These are phyloP conservation scores for Aspergillus vadensis DNA, from an alignment of 2,329 filamentous ascomycete species.

Conservation along the genomic window DNA sequence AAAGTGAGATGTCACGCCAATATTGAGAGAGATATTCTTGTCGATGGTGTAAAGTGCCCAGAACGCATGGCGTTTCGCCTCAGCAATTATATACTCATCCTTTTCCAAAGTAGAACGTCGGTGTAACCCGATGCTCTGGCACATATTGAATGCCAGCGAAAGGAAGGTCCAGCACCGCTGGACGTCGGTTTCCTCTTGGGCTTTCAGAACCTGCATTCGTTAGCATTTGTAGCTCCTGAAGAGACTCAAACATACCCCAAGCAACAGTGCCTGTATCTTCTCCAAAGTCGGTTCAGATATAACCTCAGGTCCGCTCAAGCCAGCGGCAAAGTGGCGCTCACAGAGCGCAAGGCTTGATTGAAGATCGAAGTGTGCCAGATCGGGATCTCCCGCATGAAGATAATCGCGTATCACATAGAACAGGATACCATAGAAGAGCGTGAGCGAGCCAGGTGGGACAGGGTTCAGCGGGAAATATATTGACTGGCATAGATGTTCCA, in stretches of 20 bases:
- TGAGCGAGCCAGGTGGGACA: conserved; percentile 22
- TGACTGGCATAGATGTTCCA: conserved; percentile 25
- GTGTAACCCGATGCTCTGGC: conserved; percentile 25
- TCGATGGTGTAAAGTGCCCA: conserved; percentile 31
- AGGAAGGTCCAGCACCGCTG: conserved; percentile 30
- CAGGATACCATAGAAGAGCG: conserved; percentile 27
- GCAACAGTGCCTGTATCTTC: conserved; percentile 26
- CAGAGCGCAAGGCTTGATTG: conserved; percentile 18
- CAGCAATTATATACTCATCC: conserved; percentile 18
- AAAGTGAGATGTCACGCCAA: conserved; percentile 28
- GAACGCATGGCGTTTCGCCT: conserved; percentile 28
- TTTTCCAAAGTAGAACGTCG: conserved; percentile 19
- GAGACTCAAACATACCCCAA: conserved; percentile 18
- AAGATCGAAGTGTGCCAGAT: conserved; percentile 22
- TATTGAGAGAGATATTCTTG: conserved; percentile 29
- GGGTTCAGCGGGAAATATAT: conserved; percentile 28
- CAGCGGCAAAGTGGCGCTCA: conserved; percentile 19
- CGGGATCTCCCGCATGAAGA: conserved; percentile 22
- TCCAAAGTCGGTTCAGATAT: conserved; percentile 25
- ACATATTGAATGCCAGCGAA: conserved; percentile 29
- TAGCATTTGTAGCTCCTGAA: not conserved
- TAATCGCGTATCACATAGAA: conserved; percentile 31
- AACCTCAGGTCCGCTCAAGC: conserved; percentile 23
- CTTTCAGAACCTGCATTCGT: conserved; percentile 24
- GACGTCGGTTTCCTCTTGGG: conserved; percentile 30